Evolutionary conservation across 495 filamentous ascomycete genomes (phyloP).

Genomic region (Amorphotheca resinae): DNA sequence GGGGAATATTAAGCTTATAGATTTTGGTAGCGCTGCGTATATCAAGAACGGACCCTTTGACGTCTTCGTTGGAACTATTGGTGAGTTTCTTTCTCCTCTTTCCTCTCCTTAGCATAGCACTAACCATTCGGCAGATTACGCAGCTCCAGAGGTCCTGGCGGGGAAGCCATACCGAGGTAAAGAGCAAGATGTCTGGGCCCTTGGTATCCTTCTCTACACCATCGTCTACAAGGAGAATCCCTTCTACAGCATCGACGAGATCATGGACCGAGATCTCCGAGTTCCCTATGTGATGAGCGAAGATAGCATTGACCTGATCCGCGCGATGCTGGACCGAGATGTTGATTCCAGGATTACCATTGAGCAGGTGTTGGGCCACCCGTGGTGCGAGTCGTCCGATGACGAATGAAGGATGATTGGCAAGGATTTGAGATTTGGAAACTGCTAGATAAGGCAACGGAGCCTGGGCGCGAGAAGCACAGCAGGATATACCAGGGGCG

Average conservation of each 20-base stretch:
- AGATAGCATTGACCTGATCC: conserved; percentile 78
- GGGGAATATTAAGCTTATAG: conserved; percentile 91
- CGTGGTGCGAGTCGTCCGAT: conserved; percentile 40
- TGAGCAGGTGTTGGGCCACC: conserved; percentile 71
- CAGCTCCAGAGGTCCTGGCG: conserved; percentile 91
- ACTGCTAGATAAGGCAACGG: too few relatives aligned
- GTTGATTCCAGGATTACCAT: conserved; percentile 72
- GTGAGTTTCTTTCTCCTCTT: conserved; percentile 38
- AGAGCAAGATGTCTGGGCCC: conserved; percentile 96
- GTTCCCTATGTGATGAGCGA: conserved; percentile 89
- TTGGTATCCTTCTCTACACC: conserved; percentile 96
- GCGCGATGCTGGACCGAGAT: conserved; percentile 82
- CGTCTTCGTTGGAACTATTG: conserved; percentile 97
- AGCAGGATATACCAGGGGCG: too few relatives aligned
- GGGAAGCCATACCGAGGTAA: conserved; percentile 88
- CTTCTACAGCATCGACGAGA: conserved; percentile 98
- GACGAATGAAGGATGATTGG: conserved; percentile 14
- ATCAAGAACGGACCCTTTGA: conserved; percentile 98
- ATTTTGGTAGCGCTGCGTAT: conserved; percentile 95
- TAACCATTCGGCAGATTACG: conserved; percentile 61
- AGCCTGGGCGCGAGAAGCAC: too few relatives aligned
- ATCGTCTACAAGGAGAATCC: conserved; percentile 99
- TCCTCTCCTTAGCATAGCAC: not conserved
- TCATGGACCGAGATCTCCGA: conserved; percentile 89
- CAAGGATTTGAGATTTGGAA: not conserved